Percentiles rank a stretch among this genome's conserved stretches.
Conservation (phyloP, 2,329 filamentous ascomycete species). For the Malbranchea zuffiana region DNA sequence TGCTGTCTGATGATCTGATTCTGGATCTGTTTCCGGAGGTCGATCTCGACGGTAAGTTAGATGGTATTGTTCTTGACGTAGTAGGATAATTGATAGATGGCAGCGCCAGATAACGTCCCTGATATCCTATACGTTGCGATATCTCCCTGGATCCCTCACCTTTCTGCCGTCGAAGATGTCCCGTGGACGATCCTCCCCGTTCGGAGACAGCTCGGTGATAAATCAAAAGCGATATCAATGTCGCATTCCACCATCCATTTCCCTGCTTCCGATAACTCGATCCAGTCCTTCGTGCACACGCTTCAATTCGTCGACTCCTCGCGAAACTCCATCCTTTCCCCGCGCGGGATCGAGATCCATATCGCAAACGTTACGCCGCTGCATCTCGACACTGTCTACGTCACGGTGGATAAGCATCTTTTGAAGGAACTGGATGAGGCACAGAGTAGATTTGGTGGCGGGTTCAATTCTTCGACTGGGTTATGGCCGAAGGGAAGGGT, state of each 20-base stretch:
- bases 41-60: conserved; percentile 40
- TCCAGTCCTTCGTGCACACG: conserved; percentile 67
- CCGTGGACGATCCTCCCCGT: conserved; percentile 82
- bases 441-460: conserved; percentile 68
- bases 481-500: conserved; percentile 27
- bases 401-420: conserved; percentile 71
- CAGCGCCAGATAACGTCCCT: conserved; percentile 18
- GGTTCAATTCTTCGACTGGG: conserved; percentile 40
- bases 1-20: conserved; percentile 78
- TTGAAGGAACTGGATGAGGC: conserved; percentile 71
- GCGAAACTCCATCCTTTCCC: conserved; percentile 59
- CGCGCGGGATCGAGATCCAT: conserved; percentile 71
- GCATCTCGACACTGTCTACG: conserved; percentile 72
- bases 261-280: conserved; percentile 57
- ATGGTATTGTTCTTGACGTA: conserved; percentile 1
- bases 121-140: conserved; percentile 37
- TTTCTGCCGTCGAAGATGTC: conserved; percentile 44
- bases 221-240: conserved; percentile 42
- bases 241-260: conserved; percentile 70
- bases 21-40: conserved; percentile 60
- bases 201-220: conserved; percentile 37
- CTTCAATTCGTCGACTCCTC: conserved; percentile 65
- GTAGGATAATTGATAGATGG: neutral
- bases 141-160: conserved; percentile 35
- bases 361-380: conserved; percentile 72